Evolutionary conservation across 768 basidiomycete species (phyloP).

Genomic region (Suillus occidentalis): DNA sequence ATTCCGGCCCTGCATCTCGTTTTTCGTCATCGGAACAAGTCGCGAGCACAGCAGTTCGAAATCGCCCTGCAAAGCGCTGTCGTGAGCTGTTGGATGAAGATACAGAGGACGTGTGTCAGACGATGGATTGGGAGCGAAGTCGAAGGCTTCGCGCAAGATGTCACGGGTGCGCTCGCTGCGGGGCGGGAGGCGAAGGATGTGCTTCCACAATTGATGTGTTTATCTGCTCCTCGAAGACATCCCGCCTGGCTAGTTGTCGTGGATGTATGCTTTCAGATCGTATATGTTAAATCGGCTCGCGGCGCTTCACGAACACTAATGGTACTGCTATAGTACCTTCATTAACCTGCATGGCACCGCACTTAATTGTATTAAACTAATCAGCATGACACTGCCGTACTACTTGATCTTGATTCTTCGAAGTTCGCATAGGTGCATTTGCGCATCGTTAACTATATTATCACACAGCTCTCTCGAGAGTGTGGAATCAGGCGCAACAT

Average conservation of each 20-base stretch:
- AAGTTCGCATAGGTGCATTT: too few relatives aligned
- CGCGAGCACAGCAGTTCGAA: neutral
- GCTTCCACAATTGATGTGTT: slow-evolving; percentile 27
- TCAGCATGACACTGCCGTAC: too few relatives aligned
- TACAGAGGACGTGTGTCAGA: neutral
- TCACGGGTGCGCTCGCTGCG: slow-evolving; percentile 20
- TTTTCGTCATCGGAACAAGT: neutral
- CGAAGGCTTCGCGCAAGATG: slow-evolving; percentile 20
- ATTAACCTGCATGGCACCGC: neutral
- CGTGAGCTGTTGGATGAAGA: neutral
- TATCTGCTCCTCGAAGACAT: neutral
- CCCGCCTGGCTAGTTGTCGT: neutral
- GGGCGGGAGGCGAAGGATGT: slow-evolving; percentile 23
- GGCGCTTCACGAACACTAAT: neutral
- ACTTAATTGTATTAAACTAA: neutral
- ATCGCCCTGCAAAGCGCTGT: neutral
- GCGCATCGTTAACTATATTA: too few relatives aligned
- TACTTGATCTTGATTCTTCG: too few relatives aligned
- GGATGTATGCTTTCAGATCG: neutral
- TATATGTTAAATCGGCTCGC: neutral
- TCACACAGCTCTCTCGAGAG: too few relatives aligned
- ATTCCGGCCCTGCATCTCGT: neutral
- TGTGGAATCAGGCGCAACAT: too few relatives aligned
- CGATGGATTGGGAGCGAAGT: slow-evolving; percentile 31
- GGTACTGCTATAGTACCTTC: neutral